Evolutionary conservation across 345 rosid species (phyloP), one percentile per base, ranked within the genome.

Genomic region (Hibiscus syriacus): DNA sequence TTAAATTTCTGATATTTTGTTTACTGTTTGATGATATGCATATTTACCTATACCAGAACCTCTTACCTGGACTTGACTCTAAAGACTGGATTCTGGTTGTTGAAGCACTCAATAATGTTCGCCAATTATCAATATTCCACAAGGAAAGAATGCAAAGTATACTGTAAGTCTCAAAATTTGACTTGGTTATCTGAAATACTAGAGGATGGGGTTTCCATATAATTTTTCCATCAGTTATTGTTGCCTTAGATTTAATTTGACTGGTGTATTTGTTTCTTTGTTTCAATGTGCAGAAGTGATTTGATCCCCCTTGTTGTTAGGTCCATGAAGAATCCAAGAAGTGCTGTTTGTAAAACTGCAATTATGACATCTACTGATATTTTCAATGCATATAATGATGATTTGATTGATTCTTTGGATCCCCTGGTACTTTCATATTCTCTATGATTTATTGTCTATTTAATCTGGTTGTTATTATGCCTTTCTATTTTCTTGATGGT

Each of bases 301-400:
- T 85, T 86, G 71, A 79, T 90, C 43, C 84, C 86, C 29, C 89
- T 94, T 29, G 41, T 87, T 20, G 97, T 94, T 73, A 94, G 89
- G 77, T 85, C 95, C 54, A 74, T 94, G 77, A 94, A 94, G 80
- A 94, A 90, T 80, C 99, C 99, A 54, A 89, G 97, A 81, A 90
- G 99, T 58, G 96, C 97, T 12, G 85, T 94, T 13, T 90, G 97
- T 77, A 94, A 94, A 84, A 94, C 95, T 29, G 96, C 97, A 68
- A 80, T 89, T 64, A 89, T 90, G 99, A 83, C 97, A 58, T 81
- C 92, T 68, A 81, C 91, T 30, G 99, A 94, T 75, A 78, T 93
- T 65, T 89, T 89, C 72, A 73, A 56, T 70, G 85, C 90, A 14
- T 93, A 89, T 57, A 84, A 82, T 43, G 84, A 90, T 73, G 70